Evolutionary conservation across 306 rosid species (phyloP), one percentile per base, ranked within the genome.

Genomic region (Cercis canadensis): DNA sequence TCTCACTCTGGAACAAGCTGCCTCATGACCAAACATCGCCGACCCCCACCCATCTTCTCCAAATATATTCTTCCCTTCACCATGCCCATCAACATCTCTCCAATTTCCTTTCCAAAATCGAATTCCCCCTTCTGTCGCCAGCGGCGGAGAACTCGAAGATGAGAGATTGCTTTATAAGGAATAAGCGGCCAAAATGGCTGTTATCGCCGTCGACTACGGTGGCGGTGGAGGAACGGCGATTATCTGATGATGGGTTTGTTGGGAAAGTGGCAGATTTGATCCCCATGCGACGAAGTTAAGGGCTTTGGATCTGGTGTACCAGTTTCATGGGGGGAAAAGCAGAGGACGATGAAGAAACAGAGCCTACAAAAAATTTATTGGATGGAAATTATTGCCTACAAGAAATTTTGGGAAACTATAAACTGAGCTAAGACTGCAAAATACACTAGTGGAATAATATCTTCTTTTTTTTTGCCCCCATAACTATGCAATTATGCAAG

Each of bases 291-390:
- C 29, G 3, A 24, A 24, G 29, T 24, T 24, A 24, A 86, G 78
- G 55, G 86, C 96, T 52, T 81, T 90, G 83, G 97, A 88, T 60
- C 86, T 90, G 67, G 84, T 88, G 16, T 85, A 85, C 41, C 97
- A 85, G 83, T 94, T 94, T 84, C 97, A 86, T 87, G 89, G 82
- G 11, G 86, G 85, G 86, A 64, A 36, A 12, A 9, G 17, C 15
- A 12, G 1, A 49, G 36, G 29, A 3, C 29, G 29, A 24, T 24
- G 29, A 24, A 24, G 29, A 55, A 55, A 55, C 67, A 58, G 14
- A 56, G 40, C 13, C n/a, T n/a, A n/a, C n/a, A n/a, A n/a, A 72
- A 5, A 64, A 17, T 2, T 16, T 29, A 3, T 1, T 24, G 29
- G 29, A 24, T 24, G 29, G 29, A 1, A 24, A 24, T 24, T 24